Percentiles rank a stretch among this genome's conserved stretches.
These are phyloP conservation scores for Moniliella sp. DNA, from an alignment of 1,284 basidiomycete species.

Conservation along the genomic window DNA sequence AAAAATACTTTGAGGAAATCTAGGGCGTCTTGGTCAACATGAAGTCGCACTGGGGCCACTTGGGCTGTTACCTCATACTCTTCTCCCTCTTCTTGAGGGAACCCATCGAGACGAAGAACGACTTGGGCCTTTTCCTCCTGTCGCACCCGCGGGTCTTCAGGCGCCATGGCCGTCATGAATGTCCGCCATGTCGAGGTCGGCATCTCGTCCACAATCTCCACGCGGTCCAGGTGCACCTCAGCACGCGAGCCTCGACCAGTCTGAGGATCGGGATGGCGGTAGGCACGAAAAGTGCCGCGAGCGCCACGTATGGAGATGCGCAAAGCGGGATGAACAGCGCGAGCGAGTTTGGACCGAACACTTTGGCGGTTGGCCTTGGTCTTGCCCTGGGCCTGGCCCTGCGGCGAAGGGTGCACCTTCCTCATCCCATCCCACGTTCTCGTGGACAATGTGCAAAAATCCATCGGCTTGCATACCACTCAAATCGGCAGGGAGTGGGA, in stretches of 20 bases:
- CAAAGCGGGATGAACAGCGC: no score
- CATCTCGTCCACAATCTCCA: slow-evolving; percentile 88
- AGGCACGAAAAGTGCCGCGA: no score
- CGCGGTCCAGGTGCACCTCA: no score
- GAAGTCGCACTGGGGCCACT: slow-evolving; percentile 52
- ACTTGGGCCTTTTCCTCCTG: slow-evolving; percentile 71
- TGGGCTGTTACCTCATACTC: slow-evolving; percentile 51
- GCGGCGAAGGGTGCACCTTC: no score
- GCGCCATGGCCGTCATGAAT: slow-evolving; percentile 48
- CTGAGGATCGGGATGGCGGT: no score
- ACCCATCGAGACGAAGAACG: slow-evolving; percentile 63
- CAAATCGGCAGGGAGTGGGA: slow-evolving; percentile 9
- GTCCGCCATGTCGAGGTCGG: slow-evolving; percentile 96
- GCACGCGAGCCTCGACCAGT: no score
- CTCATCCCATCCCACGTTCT: no score
- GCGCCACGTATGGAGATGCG: no score
- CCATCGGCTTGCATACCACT: slow-evolving; percentile 29
- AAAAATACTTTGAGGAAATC: slow-evolving; percentile 94
- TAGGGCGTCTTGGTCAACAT: slow-evolving; percentile 91
- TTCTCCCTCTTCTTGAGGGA: slow-evolving; percentile 1
- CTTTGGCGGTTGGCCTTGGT: no score
- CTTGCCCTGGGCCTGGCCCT: no score
- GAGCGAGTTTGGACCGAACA: no score
- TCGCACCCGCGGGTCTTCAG: slow-evolving; percentile 44
- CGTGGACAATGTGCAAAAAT: no score